Base-by-base conservation (phyloP, 176 grass and related monocot species). In the Puccinellia tenuiflora region DNA sequence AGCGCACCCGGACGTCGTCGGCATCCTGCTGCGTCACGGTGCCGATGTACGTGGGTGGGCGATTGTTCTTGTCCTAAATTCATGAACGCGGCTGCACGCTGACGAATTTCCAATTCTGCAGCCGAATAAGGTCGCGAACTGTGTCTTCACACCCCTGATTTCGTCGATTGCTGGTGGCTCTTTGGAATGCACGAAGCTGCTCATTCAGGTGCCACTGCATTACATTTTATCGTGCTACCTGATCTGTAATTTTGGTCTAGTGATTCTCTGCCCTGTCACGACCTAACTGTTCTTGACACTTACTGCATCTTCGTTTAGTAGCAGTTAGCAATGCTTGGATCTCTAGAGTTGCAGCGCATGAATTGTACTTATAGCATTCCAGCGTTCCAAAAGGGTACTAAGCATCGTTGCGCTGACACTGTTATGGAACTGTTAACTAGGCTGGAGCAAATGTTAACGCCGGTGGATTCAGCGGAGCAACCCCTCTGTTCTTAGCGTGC, bases 401-500 rank as follows among this genome's bases (percentile, higher is more conserved):
- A 38, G 35, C 35, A 38, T 6, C 35, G 35, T 38, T 38, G 35
- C 35, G 6, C 35, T 38, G 35, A 38, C 35, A 38, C 6, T 38
- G 35, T 68, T n/a, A 7, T 38, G 28, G 18, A 68, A 35, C 16
- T 62, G 33, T 51, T 22, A 67, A n/a, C 60, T 52, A 81, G 79
- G 79, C n/a, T 68, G 79, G 79, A 25, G 79, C 79, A 39, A 52
- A 68, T 16, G 79, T 81, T 38, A 68, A 81, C 7, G 79, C 46
- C 15, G 47, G 62, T 53, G 79, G 62, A 53, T 68, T 81, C 63
- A 18, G 9, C 6, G 79, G 79, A 81, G 31, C 78, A 18, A 81
- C 79, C 24, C 79, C 79, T 68, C 63, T 81, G n/a, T 1, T 68
- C 47, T 71, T 82, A 71, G 79, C 66, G 40, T 82, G 79, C 52